Percentiles rank a stretch among this genome's conserved stretches.
phyloP scores from a whole-genome alignment of 768 basidiomycete species.

The Pisolithus tinctorius region DNA sequence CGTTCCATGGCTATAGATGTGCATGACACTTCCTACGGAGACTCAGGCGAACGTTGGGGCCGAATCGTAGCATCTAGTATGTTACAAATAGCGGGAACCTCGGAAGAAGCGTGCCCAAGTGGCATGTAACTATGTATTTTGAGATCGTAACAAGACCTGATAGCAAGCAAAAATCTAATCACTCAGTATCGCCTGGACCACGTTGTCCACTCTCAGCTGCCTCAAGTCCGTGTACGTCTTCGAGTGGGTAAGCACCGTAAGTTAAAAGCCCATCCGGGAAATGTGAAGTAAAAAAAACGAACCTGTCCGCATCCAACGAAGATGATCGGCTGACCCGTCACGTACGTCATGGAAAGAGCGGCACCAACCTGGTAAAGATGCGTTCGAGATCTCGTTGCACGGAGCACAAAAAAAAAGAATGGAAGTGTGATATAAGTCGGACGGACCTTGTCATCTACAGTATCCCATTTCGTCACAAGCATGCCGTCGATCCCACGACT shows the following conservation, averaged over 20 bases:
- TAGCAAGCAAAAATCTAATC: conserved; percentile 37
- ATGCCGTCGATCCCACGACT: conserved; percentile 96
- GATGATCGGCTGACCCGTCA: conserved; percentile 96
- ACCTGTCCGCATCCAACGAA: conserved; percentile 99
- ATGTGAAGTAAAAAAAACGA: conserved; percentile 16
- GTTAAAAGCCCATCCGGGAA: conserved; percentile 8
- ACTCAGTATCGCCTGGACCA: conserved; percentile 86
- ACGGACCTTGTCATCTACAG: conserved; percentile 90
- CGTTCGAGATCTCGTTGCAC: background rate
- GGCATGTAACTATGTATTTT: background rate
- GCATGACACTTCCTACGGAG: too few species aligned
- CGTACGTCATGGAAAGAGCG: conserved; percentile 97
- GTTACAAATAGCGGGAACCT: background rate
- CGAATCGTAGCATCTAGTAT: background rate
- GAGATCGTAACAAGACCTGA: background rate
- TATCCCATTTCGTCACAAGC: conserved; percentile 99
- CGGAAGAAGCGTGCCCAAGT: too few species aligned
- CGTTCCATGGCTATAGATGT: too few species aligned
- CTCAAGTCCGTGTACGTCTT: conserved; percentile 96
- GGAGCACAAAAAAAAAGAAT: background rate
- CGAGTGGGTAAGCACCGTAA: conserved; percentile 2
- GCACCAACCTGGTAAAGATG: conserved; percentile 76
- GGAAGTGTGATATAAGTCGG: too few species aligned
- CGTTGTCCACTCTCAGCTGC: conserved; percentile 84
- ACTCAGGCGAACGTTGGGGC: background rate